A percentile compares a stretch with the other conserved stretches of the same genome.
Evolutionary conservation across 768 basidiomycete genomes (phyloP).

Genomic region (Artomyces pyxidatus): DNA sequence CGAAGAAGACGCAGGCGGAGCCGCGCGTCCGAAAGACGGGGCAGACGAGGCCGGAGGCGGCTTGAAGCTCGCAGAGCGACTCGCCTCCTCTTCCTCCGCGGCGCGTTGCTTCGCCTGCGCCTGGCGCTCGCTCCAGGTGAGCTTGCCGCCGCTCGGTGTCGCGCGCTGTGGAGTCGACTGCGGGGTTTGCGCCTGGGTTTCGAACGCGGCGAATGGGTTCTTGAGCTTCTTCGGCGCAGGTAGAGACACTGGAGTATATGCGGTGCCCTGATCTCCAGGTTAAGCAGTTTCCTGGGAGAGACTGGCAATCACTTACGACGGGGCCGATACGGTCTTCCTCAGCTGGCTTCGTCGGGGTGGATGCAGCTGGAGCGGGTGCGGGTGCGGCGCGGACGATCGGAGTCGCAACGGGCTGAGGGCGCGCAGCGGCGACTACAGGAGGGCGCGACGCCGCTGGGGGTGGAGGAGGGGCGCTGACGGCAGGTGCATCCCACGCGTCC

Average conservation of each 20-base stretch:
- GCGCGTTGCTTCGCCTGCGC: slow-evolving; percentile 82
- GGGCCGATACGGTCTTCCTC: slow-evolving; percentile 81
- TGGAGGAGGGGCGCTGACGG: slow-evolving; percentile 24
- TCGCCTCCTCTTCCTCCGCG: slow-evolving; percentile 67
- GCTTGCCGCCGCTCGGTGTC: slow-evolving; percentile 44
- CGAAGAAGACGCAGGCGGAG: slow-evolving; percentile 6
- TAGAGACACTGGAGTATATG: slow-evolving; percentile 83
- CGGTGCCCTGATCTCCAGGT: slow-evolving; percentile 68
- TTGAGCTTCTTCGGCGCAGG: slow-evolving; percentile 80
- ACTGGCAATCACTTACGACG: slow-evolving; percentile 27
- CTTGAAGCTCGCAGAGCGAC: slow-evolving; percentile 45
- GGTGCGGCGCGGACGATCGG: slow-evolving; percentile 14
- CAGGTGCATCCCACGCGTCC: slow-evolving; percentile 56
- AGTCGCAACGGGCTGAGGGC: slow-evolving; percentile 30
- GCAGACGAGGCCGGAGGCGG: slow-evolving; percentile 22
- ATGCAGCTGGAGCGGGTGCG: slow-evolving; percentile 36
- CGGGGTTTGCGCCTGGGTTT: slow-evolving; percentile 34
- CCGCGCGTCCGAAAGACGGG: slow-evolving; percentile 9
- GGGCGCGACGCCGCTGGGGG: slow-evolving; percentile 25
- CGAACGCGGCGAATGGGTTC: slow-evolving; percentile 69
- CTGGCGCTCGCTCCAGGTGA: slow-evolving; percentile 93
- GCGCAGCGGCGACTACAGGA: slow-evolving; percentile 22
- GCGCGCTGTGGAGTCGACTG: slow-evolving; percentile 22
- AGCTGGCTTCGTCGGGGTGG: slow-evolving; percentile 52
- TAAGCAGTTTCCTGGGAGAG: too few relatives aligned